Percentiles rank a stretch among this genome's conserved stretches.
These are phyloP conservation scores for Fistulinella prunicolor DNA, from an alignment of 768 basidiomycete genomes.

Conservation along the genomic window DNA sequence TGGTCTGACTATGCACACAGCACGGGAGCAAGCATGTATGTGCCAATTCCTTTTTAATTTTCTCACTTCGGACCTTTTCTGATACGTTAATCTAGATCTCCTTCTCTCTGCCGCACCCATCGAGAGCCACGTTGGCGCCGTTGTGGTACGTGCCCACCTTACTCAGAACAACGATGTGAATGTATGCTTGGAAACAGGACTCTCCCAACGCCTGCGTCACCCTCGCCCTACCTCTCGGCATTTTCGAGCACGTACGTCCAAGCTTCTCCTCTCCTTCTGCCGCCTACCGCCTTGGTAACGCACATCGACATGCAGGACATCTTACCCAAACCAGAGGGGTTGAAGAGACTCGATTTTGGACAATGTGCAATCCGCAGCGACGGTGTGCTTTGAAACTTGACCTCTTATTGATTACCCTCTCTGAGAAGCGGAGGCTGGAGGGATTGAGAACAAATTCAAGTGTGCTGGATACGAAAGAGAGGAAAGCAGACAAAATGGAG, in stretches of 20 bases:
- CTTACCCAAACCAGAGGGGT: slow-evolving; percentile 59
- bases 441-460: too few relatives aligned
- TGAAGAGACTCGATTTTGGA: slow-evolving; percentile 56
- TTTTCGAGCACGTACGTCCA: slow-evolving; percentile 62
- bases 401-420: not conserved
- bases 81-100: slow-evolving; percentile 42
- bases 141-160: slow-evolving; percentile 51
- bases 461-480: too few relatives aligned
- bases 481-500: too few relatives aligned
- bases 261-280: not conserved
- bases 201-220: slow-evolving; percentile 80
- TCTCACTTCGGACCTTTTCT: not conserved
- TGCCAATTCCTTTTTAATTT: not conserved
- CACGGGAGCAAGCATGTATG: slow-evolving; percentile 74
- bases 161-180: too few relatives aligned
- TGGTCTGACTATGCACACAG: slow-evolving; percentile 29
- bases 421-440: too few relatives aligned
- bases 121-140: slow-evolving; percentile 66
- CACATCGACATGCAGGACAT: slow-evolving; percentile 48
- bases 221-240: slow-evolving; percentile 69
- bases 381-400: slow-evolving; percentile 46
- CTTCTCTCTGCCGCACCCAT: slow-evolving; percentile 67
- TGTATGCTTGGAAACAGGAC: slow-evolving; percentile 39
- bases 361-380: slow-evolving; percentile 68
- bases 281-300: not conserved